Base-by-base conservation (phyloP, 768 basidiomycete species). In the Aureoboletus auriporus region DNA sequence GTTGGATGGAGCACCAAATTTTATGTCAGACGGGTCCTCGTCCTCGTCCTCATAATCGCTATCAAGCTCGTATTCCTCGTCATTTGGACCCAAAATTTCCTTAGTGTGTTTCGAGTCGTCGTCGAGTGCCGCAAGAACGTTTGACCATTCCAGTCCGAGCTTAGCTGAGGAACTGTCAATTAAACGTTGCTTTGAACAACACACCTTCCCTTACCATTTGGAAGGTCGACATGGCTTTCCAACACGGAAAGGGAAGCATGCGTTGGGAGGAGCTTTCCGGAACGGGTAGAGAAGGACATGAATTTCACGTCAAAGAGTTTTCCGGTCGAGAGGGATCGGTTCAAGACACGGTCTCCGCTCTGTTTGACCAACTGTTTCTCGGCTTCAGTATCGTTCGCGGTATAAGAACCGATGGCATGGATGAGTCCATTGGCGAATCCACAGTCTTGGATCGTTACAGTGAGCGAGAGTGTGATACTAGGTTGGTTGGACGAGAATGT, bases 31-130 rank as follows among this genome's bases (percentile, higher is more conserved):
- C 8, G 27, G 9, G 10, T 10, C 33, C 28, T 56, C 51, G 4
- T 53, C 53, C 14, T 61, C 62, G 23, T 66, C 57, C 26, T 62
- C 62, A 6, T 46, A 54, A 44, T 67, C 60, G 12, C 65, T 64
- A 38, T 64, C 65, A 34, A 46, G 50, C 8, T 55, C 37, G 6
- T 62, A 54, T 8, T 59, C 52, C 23, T 59, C 51, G 31, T 38
- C 52, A 0, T 36, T 17, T 5, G 52, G 51, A 17, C 46, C 53
- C 9, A 6, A 26, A 29, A 61, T 46, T 26, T 51, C 54, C 30
- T 4, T n/a, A 9, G 17, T n/a, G 27, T 29, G 16, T 29, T 40
- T 41, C 13, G 17, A 30, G 6, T 17, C 12, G 8, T 6, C 9
- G 16, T 37, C 26, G 17, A 37, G 40, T 26, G 23, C 12, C 3